phyloP scores from a whole-genome alignment of 768 basidiomycete genomes.

The Tricholomella constricta region DNA sequence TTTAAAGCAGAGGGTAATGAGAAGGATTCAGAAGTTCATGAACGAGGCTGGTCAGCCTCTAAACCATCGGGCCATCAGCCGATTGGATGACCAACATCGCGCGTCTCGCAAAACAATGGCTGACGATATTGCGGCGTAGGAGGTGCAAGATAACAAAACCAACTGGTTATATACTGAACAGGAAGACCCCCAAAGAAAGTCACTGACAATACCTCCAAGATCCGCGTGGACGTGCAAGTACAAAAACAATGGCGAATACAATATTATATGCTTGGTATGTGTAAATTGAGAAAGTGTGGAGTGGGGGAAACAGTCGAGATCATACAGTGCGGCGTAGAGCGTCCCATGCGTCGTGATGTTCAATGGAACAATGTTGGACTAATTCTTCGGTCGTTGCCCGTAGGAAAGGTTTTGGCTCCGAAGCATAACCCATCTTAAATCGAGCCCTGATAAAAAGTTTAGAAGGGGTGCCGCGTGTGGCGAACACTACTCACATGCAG shows the following conservation, averaged over 20 bases:
- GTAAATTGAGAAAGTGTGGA: background rate
- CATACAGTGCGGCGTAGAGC: constrained; percentile 29
- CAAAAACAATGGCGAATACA: constrained; percentile 3
- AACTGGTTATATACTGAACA: background rate
- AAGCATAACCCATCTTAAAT: constrained; percentile 27
- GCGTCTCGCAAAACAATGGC: background rate
- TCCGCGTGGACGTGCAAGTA: background rate
- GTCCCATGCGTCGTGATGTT: constrained; percentile 55
- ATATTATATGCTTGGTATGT: constrained; percentile 2
- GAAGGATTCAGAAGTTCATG: background rate
- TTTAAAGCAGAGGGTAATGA: background rate
- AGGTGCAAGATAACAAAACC: background rate
- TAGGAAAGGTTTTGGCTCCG: constrained; percentile 37
- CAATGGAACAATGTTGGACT: constrained; percentile 47
- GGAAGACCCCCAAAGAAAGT: background rate
- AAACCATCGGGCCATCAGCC: background rate
- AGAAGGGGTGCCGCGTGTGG: background rate
- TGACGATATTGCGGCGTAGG: background rate
- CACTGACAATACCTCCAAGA: background rate
- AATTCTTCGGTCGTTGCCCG: constrained; percentile 43
- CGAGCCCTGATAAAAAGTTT: constrained; percentile 33
- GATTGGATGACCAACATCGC: background rate
- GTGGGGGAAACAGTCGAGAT: background rate
- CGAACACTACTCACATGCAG: constrained; percentile 48
- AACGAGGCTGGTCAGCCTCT: background rate